Percentiles rank a stretch among this genome's conserved stretches.
phyloP scores from a whole-genome alignment of 192 early-diverging fungal species.

The Dissophora ornata region DNA sequence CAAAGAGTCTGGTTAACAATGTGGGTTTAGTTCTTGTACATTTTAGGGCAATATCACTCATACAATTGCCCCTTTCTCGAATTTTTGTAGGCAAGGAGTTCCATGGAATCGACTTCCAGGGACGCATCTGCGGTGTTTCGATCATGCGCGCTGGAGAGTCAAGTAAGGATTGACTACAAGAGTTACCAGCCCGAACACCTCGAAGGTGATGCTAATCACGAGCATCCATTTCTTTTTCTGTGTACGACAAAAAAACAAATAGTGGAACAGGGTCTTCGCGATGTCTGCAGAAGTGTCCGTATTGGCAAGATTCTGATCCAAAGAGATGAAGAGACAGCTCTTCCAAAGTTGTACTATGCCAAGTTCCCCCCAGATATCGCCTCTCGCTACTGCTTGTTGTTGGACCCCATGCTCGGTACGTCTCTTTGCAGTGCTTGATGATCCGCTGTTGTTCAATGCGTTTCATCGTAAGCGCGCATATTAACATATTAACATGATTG shows the following conservation, averaged over 20 bases:
- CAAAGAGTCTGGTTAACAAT: too few relatives aligned
- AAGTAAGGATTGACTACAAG: too few relatives aligned
- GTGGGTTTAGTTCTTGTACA: too few relatives aligned
- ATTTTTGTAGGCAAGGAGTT: slow-evolving; percentile 70
- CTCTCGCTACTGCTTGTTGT: slow-evolving; percentile 82
- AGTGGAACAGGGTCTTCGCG: slow-evolving; percentile 56
- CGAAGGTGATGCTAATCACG: too few relatives aligned
- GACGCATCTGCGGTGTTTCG: slow-evolving; percentile 92
- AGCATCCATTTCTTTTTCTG: not conserved
- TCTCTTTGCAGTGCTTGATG: too few relatives aligned
- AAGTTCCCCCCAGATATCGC: slow-evolving; percentile 92
- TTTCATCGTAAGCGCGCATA: too few relatives aligned
- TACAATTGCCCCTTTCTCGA: too few relatives aligned
- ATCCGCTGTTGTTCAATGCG: too few relatives aligned
- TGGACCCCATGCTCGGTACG: slow-evolving; percentile 95
- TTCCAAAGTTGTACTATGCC: slow-evolving; percentile 91
- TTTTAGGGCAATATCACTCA: too few relatives aligned
- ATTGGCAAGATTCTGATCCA: slow-evolving; percentile 98
- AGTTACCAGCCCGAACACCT: too few relatives aligned
- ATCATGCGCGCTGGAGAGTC: slow-evolving; percentile 98
- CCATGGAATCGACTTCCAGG: slow-evolving; percentile 81
- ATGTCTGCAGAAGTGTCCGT: slow-evolving; percentile 74
- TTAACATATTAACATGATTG: too few relatives aligned
- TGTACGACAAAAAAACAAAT: not conserved
- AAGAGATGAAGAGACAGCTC: slow-evolving; percentile 92